Conservation (phyloP, 805 yeast genomes). For the Starmerella gropengiesseri region DNA sequence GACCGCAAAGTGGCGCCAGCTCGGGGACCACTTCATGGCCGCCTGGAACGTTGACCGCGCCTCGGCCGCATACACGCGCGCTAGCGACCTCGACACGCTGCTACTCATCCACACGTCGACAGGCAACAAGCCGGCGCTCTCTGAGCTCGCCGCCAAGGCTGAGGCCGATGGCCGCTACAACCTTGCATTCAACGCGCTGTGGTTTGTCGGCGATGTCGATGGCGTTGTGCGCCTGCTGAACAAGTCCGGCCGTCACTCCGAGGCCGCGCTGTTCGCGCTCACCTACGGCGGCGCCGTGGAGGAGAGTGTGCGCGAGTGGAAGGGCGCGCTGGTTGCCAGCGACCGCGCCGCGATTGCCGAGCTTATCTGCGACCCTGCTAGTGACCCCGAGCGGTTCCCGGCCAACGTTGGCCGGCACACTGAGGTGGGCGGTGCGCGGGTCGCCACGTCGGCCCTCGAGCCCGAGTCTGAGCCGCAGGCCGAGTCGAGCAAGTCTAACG, state of each 20-base stretch:
- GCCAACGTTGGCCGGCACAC: slow-evolving; percentile 2
- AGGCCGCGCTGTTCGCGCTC: slow-evolving; percentile 70
- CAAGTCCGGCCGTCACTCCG: slow-evolving; percentile 60
- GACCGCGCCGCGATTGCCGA: slow-evolving; percentile 52
- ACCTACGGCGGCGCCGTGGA: slow-evolving; percentile 50
- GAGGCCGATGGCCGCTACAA: slow-evolving; percentile 70
- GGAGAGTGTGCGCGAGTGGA: slow-evolving; percentile 57
- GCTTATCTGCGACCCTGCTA: slow-evolving; percentile 34
- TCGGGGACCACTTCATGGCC: slow-evolving; percentile 76
- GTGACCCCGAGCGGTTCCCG: slow-evolving; percentile 1
- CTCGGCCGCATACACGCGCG: slow-evolving; percentile 62
- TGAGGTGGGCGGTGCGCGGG: slow-evolving; percentile 2
- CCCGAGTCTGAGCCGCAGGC: background rate
- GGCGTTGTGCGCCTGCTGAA: slow-evolving; percentile 56
- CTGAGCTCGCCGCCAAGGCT: slow-evolving; percentile 54
- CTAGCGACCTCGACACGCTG: slow-evolving; percentile 72
- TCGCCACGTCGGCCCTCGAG: background rate
- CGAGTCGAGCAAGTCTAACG: background rate
- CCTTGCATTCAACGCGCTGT: slow-evolving; percentile 81
- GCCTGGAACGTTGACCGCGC: slow-evolving; percentile 77
- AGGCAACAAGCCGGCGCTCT: slow-evolving; percentile 53
- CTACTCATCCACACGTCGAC: slow-evolving; percentile 73
- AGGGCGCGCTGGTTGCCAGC: slow-evolving; percentile 38
- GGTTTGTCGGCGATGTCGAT: slow-evolving; percentile 67
- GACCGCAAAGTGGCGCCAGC: slow-evolving; percentile 68